A percentile compares a stretch with the other conserved stretches of the same genome.
Conservation (phyloP, 2,329 filamentous ascomycete species). For the Diaporthe sp. region DNA sequence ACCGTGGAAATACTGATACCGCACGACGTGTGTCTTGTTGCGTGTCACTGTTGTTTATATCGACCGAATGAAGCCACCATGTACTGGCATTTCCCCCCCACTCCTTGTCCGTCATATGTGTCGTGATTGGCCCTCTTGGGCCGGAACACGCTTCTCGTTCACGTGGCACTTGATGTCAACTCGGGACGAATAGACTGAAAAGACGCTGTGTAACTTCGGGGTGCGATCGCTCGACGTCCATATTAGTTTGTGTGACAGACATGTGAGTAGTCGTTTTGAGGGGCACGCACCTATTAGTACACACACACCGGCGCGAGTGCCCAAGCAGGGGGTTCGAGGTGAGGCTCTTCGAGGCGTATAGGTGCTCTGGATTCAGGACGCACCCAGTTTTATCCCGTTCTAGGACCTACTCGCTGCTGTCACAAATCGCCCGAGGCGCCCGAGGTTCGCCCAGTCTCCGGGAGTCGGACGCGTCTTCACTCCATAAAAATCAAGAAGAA, state of each 20-base stretch:
- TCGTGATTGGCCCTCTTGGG: background rate
- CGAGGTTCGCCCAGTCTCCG: background rate
- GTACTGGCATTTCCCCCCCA: background rate
- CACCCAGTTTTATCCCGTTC: background rate
- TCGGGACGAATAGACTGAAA: background rate
- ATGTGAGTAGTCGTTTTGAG: background rate
- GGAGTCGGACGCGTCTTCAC: background rate
- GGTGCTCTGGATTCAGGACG: background rate
- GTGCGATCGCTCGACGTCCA: background rate
- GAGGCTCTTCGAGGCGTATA: background rate
- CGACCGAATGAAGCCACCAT: constrained; percentile 16
- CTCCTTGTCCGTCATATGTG: background rate
- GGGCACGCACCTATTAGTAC: background rate
- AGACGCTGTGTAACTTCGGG: background rate
- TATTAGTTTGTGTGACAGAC: background rate
- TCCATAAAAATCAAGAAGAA: background rate
- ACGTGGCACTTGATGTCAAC: background rate
- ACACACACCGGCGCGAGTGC: background rate
- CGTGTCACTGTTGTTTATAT: constrained; percentile 25
- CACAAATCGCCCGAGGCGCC: background rate
- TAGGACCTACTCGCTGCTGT: background rate
- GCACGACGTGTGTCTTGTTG: constrained; percentile 26
- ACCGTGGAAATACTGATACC: background rate
- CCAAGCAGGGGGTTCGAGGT: background rate
- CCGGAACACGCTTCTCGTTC: background rate